A percentile compares a stretch with the other conserved stretches of the same genome.
Evolutionary conservation across 148 eudicot genomes (phyloP).

Genomic region (Persicaria tinctoria): DNA sequence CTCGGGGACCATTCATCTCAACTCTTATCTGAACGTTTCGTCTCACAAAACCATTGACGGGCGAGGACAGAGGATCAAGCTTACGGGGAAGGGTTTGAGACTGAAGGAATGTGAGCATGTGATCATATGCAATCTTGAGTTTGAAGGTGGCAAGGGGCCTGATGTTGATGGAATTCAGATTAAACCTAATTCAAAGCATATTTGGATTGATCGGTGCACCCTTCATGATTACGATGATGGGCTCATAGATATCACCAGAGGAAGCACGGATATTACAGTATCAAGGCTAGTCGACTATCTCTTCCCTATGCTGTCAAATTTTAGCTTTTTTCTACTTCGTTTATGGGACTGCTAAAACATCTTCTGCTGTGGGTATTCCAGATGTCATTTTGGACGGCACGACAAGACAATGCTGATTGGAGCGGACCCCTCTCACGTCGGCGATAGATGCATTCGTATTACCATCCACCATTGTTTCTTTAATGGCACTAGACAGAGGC

Average conservation of each 20-base stretch:
- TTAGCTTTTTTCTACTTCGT: neutral
- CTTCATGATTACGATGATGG: constrained; percentile 80
- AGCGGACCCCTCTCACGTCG: constrained; percentile 64
- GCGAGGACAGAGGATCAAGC: constrained; percentile 69
- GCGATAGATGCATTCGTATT: constrained; percentile 71
- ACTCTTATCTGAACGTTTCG: constrained; percentile 58
- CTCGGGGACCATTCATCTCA: constrained; percentile 71
- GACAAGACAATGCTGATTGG: constrained; percentile 95
- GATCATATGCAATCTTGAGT: constrained; percentile 72
- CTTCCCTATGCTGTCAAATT: neutral
- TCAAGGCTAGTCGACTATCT: constrained; percentile 51
- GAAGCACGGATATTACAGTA: constrained; percentile 81
- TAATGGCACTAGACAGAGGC: constrained; percentile 86
- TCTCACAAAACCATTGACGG: constrained; percentile 91
- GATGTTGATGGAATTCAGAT: constrained; percentile 95
- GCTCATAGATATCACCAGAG: constrained; percentile 75
- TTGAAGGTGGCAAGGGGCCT: constrained; percentile 84
- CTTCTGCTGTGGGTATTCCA: constrained; percentile 16
- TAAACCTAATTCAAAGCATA: constrained; percentile 78
- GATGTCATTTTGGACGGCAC: constrained; percentile 74
- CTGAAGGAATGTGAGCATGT: constrained; percentile 91
- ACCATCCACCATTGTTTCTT: constrained; percentile 92
- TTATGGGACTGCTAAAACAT: neutral
- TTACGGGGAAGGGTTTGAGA: constrained; percentile 76
- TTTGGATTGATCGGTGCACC: constrained; percentile 94